Percentiles rank a stretch among this genome's conserved stretches.
phyloP scores from a whole-genome alignment of 2,329 filamentous ascomycete genomes.

The Trichothecium sympodiale region DNA sequence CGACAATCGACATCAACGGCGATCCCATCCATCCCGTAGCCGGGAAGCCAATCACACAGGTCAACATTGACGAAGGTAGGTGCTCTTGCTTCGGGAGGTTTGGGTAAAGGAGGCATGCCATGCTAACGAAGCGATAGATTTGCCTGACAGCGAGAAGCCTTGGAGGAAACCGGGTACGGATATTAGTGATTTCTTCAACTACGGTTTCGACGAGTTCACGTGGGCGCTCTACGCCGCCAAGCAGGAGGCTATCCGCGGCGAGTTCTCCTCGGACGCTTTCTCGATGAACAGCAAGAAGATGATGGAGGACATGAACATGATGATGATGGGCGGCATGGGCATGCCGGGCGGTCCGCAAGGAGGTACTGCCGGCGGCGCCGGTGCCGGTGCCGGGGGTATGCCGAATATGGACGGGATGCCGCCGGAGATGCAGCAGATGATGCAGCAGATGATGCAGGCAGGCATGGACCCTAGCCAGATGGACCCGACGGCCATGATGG shows the following conservation, averaged over 20 bases:
- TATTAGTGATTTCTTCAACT: constrained; percentile 96
- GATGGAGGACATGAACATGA: constrained; percentile 60
- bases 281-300: constrained; percentile 65
- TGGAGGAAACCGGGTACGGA: constrained; percentile 94
- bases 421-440: constrained; percentile 56
- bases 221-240: constrained; percentile 92
- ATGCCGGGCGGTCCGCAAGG: constrained; percentile 21
- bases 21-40: constrained; percentile 68
- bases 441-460: constrained; percentile 58
- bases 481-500: constrained; percentile 52
- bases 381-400: constrained; percentile 10
- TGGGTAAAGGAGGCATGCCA: too few species aligned
- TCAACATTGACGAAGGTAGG: constrained; percentile 60
- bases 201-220: constrained; percentile 96
- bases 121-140: constrained; percentile 28
- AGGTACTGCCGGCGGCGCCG: constrained; percentile 13
- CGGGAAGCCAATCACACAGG: constrained; percentile 70
- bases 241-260: constrained; percentile 67
- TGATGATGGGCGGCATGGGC: constrained; percentile 47
- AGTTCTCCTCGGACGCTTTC: constrained; percentile 58
- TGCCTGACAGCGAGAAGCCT: constrained; percentile 76
- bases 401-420: constrained; percentile 51
- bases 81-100: neutral
- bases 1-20: constrained; percentile 73
- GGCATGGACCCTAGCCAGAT: constrained; percentile 58